Evolutionary conservation across 352 stramenopile genomes (phyloP), one percentile per base, ranked within the genome.

Genomic region (Pythium volutum): DNA sequence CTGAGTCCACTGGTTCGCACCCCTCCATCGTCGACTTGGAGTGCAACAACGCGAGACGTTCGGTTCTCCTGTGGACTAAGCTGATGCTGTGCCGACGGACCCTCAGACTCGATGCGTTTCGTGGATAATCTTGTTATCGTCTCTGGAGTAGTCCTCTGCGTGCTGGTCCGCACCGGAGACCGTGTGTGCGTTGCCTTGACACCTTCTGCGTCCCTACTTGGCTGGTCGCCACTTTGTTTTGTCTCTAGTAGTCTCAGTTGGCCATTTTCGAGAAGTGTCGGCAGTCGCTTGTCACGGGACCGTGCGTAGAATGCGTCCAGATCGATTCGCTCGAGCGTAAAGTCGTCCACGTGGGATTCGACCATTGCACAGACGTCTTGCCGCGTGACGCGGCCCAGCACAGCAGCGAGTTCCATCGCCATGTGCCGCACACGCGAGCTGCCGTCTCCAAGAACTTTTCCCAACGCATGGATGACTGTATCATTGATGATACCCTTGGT

Each of bases 291-390:
- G 43, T 71, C 63, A 20, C 69, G 66, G 18, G 87, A 49, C 45
- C 79, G 64, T 1, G 60, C 43, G 18, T 74, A 64, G 14, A 91
- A 51, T 2, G 59, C 70, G 47, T 79, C 76, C 46, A 82, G 70
- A 61, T 88, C 79, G 20, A 86, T 64, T 38, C 75, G 74, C 18
- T 86, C 72, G 11, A 77, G 34, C 18, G 76, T 69, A 43, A 72
- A 84, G 20, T 88, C 76, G 20, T 89, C 79, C 8, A 87, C 51
- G 23, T 67, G 62, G 0, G 57, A 53, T 46, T 87, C 78, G 0
- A 89, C 45, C 14, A 86, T 39, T 6, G 73, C 64, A 15, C 70
- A 73, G 18, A 91, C 63, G 33, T 89, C 79, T 33, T 58, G 64
- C 5, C 48, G 22, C 8, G 74, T 75, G 11, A 78, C 59, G 15